These are phyloP conservation scores for Kazachstania sp. DNA, from an alignment of 1,139 yeast genomes.

Conservation along the genomic window DNA sequence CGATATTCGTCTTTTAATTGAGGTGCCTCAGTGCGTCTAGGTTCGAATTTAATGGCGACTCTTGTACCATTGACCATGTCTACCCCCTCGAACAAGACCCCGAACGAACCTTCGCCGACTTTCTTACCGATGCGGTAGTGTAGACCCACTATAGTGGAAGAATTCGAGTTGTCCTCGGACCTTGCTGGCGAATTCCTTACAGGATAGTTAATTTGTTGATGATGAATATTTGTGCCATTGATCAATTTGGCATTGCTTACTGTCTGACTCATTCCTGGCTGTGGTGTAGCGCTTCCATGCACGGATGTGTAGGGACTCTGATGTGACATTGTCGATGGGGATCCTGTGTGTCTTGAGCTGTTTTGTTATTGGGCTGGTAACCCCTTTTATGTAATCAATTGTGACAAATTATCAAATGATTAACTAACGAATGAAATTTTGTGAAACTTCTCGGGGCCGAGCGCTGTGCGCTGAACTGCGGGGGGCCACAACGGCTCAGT, in stretches of 20 bases:
- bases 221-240: constrained; percentile 10
- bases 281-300: constrained; percentile 8
- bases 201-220: background rate
- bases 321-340: background rate
- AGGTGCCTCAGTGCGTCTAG: constrained; percentile 73
- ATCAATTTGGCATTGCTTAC: constrained; percentile 12
- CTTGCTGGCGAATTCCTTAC: too few species aligned
- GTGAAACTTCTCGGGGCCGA: background rate
- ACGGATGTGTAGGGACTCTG: constrained; percentile 1
- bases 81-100: constrained; percentile 73
- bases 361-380: too few species aligned
- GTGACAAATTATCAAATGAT: background rate
- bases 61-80: constrained; percentile 66
- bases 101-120: constrained; percentile 81
- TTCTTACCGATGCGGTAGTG: constrained; percentile 76
- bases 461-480: too few species aligned
- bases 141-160: constrained; percentile 53
- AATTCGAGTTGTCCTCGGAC: too few species aligned
- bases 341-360: too few species aligned
- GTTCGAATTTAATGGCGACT: constrained; percentile 75
- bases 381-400: too few species aligned
- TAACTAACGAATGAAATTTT: background rate
- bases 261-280: constrained; percentile 5
- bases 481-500: too few species aligned
- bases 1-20: constrained; percentile 71